These are phyloP conservation scores for Adansonia digitata DNA, from an alignment of 345 rosid species.

Conservation along the genomic window DNA sequence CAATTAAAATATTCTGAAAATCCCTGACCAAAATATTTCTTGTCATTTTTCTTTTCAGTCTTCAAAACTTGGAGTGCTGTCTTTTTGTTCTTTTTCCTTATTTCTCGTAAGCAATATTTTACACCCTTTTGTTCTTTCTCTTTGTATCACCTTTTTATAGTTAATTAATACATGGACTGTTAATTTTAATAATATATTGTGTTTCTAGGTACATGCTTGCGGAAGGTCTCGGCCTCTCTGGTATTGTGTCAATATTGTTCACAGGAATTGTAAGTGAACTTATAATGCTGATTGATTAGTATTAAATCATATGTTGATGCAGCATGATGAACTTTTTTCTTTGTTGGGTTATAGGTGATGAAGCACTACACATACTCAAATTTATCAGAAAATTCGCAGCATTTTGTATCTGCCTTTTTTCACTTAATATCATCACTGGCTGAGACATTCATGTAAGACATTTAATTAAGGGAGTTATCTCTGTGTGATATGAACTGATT, in stretches of 20 bases:
- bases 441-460: slow-evolving; percentile 70
- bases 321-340: neutral
- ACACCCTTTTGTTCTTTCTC: neutral
- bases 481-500: neutral
- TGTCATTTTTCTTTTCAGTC: slow-evolving; percentile 44
- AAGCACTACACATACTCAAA: slow-evolving; percentile 92
- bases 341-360: slow-evolving; percentile 61
- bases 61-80: slow-evolving; percentile 97
- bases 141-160: neutral
- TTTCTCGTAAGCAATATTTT: slow-evolving; percentile 63
- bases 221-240: slow-evolving; percentile 98
- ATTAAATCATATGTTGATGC: slow-evolving; percentile 6
- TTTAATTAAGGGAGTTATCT: slow-evolving; percentile 25
- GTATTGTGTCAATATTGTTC: slow-evolving; percentile 92
- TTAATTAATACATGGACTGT: neutral
- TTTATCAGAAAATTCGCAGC: slow-evolving; percentile 89
- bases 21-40: slow-evolving; percentile 10
- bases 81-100: slow-evolving; percentile 96
- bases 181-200: slow-evolving; percentile 2
- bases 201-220: slow-evolving; percentile 90
- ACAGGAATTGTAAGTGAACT: slow-evolving; percentile 81
- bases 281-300: neutral
- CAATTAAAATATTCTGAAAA: neutral
- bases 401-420: slow-evolving; percentile 86
- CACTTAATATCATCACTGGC: slow-evolving; percentile 96